Evolutionary conservation across 2,329 filamentous ascomycete genomes (phyloP).

Genomic region (Penicillium sp.): DNA sequence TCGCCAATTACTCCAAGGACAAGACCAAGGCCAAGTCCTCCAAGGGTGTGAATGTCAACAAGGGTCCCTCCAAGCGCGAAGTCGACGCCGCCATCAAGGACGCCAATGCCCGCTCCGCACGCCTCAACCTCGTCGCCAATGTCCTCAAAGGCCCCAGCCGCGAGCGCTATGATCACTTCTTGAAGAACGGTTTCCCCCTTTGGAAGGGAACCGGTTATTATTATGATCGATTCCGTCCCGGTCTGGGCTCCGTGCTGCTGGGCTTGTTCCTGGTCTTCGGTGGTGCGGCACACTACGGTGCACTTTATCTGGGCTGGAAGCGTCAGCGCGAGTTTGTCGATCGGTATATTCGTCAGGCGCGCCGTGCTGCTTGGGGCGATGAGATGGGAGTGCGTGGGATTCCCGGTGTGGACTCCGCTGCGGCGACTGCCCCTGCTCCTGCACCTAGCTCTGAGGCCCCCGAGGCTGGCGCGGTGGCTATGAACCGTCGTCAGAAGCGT

Average conservation of each 20-base stretch:
- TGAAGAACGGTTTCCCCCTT: constrained; percentile 87
- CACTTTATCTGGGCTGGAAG: constrained; percentile 84
- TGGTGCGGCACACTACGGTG: constrained; percentile 84
- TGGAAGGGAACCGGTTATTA: constrained; percentile 99
- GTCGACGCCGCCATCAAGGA: constrained; percentile 79
- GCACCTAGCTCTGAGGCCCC: constrained; percentile 56
- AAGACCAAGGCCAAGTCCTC: constrained; percentile 58
- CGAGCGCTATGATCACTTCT: constrained; percentile 92
- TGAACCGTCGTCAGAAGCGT: constrained; percentile 86
- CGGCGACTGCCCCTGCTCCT: constrained; percentile 46
- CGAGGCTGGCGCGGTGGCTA: constrained; percentile 59
- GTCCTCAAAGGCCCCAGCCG: constrained; percentile 81
- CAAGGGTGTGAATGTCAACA: constrained; percentile 70
- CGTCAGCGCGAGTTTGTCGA: constrained; percentile 90
- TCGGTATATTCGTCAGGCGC: constrained; percentile 87
- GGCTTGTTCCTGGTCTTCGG: constrained; percentile 84
- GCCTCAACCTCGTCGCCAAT: constrained; percentile 81
- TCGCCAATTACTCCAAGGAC: constrained; percentile 68
- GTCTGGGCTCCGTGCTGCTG: constrained; percentile 80
- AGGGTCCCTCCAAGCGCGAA: constrained; percentile 74
- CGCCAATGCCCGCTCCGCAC: constrained; percentile 81
- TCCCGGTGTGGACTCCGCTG: constrained; percentile 64
- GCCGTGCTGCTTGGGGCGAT: constrained; percentile 88
- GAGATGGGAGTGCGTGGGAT: constrained; percentile 70
- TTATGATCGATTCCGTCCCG: constrained; percentile 91